A percentile compares a stretch with the other conserved stretches of the same genome.
These are phyloP conservation scores for Torulaspora gathmanii DNA, from an alignment of 805 yeast species.

Conservation along the genomic window DNA sequence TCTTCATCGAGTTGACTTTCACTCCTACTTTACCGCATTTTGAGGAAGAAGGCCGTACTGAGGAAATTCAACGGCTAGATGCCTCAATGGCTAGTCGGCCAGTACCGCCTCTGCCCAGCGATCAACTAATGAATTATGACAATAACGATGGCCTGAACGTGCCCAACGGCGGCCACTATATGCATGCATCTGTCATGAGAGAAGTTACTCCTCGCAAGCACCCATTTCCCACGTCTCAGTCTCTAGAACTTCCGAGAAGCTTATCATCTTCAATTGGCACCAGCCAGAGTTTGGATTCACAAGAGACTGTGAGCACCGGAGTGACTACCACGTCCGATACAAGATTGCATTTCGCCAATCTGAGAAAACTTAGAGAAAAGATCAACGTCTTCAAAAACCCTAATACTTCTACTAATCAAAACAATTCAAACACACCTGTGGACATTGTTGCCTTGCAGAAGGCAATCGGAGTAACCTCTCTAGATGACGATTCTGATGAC, in stretches of 20 bases:
- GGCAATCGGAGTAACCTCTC: constrained; percentile 33
- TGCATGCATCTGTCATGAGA: constrained; percentile 30
- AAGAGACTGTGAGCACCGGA: constrained; percentile 22
- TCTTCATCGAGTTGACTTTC: constrained; percentile 87
- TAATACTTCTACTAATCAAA: constrained; percentile 13
- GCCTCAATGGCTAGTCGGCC: constrained; percentile 30
- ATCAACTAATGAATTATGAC: constrained; percentile 1
- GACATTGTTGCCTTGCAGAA: constrained; percentile 37
- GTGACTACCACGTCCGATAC: constrained; percentile 31
- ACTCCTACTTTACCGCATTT: constrained; percentile 47
- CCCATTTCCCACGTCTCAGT: constrained; percentile 2
- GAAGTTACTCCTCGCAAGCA: constrained; percentile 25
- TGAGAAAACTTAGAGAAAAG: constrained; percentile 33
- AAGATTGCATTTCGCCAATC: constrained; percentile 35
- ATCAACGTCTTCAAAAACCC: constrained; percentile 36
- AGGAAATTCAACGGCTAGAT: constrained; percentile 21
- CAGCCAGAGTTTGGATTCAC: constrained; percentile 21
- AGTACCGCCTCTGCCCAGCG: constrained; percentile 34
- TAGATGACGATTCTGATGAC: constrained; percentile 13
- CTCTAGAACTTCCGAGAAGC: constrained; percentile 9
- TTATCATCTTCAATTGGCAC: constrained; percentile 28
- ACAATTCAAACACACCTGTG: constrained; percentile 20
- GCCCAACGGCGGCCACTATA: constrained; percentile 12
- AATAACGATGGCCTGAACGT: neutral
- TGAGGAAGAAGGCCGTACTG: constrained; percentile 9